Base-by-base conservation (phyloP, 139 green algal species). In the Closterium sp. region DNA sequence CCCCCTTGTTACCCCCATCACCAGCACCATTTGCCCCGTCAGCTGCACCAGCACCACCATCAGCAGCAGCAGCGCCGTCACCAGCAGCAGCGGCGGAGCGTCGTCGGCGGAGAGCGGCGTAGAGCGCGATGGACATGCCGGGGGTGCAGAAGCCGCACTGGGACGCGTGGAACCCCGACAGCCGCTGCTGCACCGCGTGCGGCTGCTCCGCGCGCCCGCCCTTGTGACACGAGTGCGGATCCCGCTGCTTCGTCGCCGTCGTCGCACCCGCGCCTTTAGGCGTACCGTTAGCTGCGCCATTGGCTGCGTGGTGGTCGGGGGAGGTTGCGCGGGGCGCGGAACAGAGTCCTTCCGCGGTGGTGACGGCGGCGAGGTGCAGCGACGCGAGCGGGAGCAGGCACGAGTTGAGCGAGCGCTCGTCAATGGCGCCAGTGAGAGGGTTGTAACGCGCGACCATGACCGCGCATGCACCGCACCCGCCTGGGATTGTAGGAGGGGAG, bases 131-230 rank as follows among this genome's bases (percentile, higher is more conserved):
- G 30, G 83, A 84, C 83, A 92, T 90, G 6, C 83, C 96, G 28
- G 96, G 96, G 0, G 96, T 97, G 94, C 96, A 98, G 94, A 96
- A 97, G 34, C 96, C 96, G 89, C 96, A 98, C 89, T 98, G 96
- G 1, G 93, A 93, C 31, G 31, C 91, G 84, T 93, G 87, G 85
- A 93, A 89, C 28, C 90, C 91, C 5, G 91, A 91, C 19, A 95
- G 38, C 5, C 87, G 88, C 25, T 88, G 31, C 30, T 93, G 90
- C 34, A 89, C 76, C 69, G 32, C 31, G 85, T 85, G 86, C 2
- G 86, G 85, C 19, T 33, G 85, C 23, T 30, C 55, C 21, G 38
- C 30, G 28, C 34, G 43, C 1, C 83, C 83, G 30, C 83, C 83
- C 55, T 76, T 76, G 55, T 76, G 55, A 76, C 55, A 76, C 55